phyloP scores from a whole-genome alignment of 2,329 filamentous ascomycete species.

The Emmonsiellopsis sp. region DNA sequence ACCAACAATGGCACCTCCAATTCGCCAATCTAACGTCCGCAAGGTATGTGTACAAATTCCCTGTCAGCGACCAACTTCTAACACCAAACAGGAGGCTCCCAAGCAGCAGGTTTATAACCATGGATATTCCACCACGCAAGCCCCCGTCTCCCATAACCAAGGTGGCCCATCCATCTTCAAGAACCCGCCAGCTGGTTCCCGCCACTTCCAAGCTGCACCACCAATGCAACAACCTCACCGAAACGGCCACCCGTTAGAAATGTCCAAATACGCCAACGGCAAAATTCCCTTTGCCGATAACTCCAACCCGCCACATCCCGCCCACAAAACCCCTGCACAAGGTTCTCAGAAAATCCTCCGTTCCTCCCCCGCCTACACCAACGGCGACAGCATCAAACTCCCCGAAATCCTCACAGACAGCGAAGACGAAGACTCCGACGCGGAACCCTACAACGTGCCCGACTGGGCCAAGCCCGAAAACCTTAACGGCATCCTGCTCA shows the following conservation, averaged over 20 bases:
- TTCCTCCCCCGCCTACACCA: conserved; percentile 77
- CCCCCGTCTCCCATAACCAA: conserved; percentile 19
- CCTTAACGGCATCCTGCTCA: conserved; percentile 62
- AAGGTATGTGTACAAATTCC: conserved; percentile 47
- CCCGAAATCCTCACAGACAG: conserved; percentile 94
- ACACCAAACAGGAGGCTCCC: conserved; percentile 17
- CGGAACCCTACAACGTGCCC: conserved; percentile 55
- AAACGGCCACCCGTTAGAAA: conserved; percentile 63
- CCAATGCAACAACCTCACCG: conserved; percentile 45
- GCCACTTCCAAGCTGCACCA: conserved; percentile 45
- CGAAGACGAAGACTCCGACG: conserved; percentile 69
- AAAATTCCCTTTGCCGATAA: conserved; percentile 80
- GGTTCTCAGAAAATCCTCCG: conserved; percentile 32
- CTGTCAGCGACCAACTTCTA: background rate
- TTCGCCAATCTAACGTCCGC: conserved; percentile 66
- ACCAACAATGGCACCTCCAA: conserved; percentile 71
- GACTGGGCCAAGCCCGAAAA: conserved; percentile 86
- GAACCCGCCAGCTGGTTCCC: conserved; percentile 13
- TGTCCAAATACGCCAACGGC: conserved; percentile 81
- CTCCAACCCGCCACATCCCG: conserved; percentile 42
- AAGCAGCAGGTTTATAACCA: conserved; percentile 35
- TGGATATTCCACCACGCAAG: conserved; percentile 23
- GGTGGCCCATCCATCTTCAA: conserved; percentile 28
- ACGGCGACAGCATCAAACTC: conserved; percentile 81
- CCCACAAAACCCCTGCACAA: conserved; percentile 65